Evolutionary conservation across 2,329 filamentous ascomycete genomes (phyloP).

Genomic region (Ascosphaera apis): DNA sequence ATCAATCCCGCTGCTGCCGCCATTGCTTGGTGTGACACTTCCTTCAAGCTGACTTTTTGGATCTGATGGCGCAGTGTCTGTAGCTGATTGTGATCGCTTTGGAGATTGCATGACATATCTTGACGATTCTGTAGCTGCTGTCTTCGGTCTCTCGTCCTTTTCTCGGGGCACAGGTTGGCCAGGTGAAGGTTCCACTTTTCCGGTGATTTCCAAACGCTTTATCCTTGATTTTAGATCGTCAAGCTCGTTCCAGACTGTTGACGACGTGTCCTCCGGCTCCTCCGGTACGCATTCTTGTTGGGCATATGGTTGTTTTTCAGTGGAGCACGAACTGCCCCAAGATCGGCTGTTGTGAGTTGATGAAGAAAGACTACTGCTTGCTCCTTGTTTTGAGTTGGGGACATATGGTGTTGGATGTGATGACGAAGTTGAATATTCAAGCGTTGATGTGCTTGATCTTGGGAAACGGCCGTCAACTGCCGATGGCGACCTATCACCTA

Average conservation of each 20-base stretch:
- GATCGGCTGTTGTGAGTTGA: background rate
- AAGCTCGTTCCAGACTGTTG: slow-evolving; percentile 91
- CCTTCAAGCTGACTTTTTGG: slow-evolving; percentile 15
- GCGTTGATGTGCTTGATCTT: slow-evolving; percentile 5
- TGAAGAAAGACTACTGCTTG: background rate
- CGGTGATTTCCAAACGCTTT: slow-evolving; percentile 67
- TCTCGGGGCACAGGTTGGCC: slow-evolving; percentile 53
- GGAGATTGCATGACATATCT: slow-evolving; percentile 38
- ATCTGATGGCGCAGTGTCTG: slow-evolving; percentile 22
- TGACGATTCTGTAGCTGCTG: slow-evolving; percentile 79
- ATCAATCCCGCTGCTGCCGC: slow-evolving; percentile 10
- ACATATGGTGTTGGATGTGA: slow-evolving; percentile 13
- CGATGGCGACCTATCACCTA: slow-evolving; percentile 15
- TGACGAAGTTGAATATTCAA: slow-evolving; percentile 7
- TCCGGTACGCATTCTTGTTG: slow-evolving; percentile 13
- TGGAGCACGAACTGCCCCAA: slow-evolving; percentile 1
- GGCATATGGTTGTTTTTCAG: slow-evolving; percentile 14
- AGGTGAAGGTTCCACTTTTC: slow-evolving; percentile 64
- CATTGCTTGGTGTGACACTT: background rate
- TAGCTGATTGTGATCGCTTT: slow-evolving; percentile 14
- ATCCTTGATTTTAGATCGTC: slow-evolving; percentile 91
- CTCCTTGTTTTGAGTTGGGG: slow-evolving; percentile 12
- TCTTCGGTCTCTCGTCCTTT: slow-evolving; percentile 62
- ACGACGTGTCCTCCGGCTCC: slow-evolving; percentile 37
- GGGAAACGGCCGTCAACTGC: slow-evolving; percentile 8